Conservation (phyloP, 768 basidiomycete species). For the Phylloporus arenicola region DNA sequence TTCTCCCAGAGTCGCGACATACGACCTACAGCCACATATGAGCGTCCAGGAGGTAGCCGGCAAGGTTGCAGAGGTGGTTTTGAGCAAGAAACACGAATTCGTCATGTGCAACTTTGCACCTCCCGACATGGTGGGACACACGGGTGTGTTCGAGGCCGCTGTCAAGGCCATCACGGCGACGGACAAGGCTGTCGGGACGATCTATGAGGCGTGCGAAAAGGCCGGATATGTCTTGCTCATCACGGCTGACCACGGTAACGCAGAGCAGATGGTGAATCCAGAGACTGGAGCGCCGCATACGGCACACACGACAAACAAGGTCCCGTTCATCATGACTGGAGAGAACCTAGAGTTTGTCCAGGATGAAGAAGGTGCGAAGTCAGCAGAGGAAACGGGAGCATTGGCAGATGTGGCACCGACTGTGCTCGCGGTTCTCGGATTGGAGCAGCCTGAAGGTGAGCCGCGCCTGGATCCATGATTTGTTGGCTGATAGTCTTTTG, state of each 20-base stretch:
- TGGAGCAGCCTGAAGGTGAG: constrained; percentile 66
- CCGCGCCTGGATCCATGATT: neutral
- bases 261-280: constrained; percentile 87
- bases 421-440: constrained; percentile 69
- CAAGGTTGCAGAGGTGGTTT: constrained; percentile 85
- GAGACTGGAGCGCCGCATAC: constrained; percentile 86
- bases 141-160: constrained; percentile 86
- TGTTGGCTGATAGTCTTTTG: neutral
- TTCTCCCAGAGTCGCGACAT: constrained; percentile 91
- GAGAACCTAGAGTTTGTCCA: constrained; percentile 49
- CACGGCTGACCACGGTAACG: constrained; percentile 94
- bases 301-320: constrained; percentile 82
- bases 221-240: constrained; percentile 84
- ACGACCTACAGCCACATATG: constrained; percentile 90
- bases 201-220: constrained; percentile 79
- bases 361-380: constrained; percentile 44
- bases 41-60: constrained; percentile 83
- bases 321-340: constrained; percentile 86
- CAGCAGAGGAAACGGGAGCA: constrained; percentile 61
- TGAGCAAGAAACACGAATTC: constrained; percentile 67
- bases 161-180: constrained; percentile 85
- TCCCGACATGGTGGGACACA: constrained; percentile 97
- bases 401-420: constrained; percentile 91
- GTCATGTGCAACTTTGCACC: constrained; percentile 99
- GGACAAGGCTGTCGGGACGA: constrained; percentile 82